These are phyloP conservation scores for Wickerhamomyces canadensis DNA, from an alignment of 805 yeast genomes.

Conservation along the genomic window DNA sequence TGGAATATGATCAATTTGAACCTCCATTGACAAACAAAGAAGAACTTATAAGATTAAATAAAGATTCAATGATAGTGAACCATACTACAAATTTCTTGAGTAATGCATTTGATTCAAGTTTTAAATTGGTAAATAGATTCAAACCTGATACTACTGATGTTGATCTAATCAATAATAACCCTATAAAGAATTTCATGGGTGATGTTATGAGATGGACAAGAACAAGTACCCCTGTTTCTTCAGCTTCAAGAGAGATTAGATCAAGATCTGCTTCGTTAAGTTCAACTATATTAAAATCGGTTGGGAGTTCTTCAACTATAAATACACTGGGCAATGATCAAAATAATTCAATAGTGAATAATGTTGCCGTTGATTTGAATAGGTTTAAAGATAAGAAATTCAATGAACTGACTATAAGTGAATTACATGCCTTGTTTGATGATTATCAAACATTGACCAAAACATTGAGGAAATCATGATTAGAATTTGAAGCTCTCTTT, in stretches of 20 bases:
- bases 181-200: constrained; percentile 16
- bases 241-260: constrained; percentile 2
- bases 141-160: constrained; percentile 7
- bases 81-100: constrained; percentile 2
- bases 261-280: constrained; percentile 5
- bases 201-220: constrained; percentile 21
- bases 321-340: not conserved
- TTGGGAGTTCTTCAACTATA: not conserved
- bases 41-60: constrained; percentile 2
- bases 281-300: constrained; percentile 3
- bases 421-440: constrained; percentile 14
- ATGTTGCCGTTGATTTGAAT: constrained; percentile 8
- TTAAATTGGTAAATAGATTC: constrained; percentile 9
- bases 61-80: not conserved
- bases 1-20: constrained; percentile 7
- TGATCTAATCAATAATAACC: constrained; percentile 10
- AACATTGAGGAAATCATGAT: not conserved
- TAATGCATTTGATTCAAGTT: constrained; percentile 12
- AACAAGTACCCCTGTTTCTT: constrained; percentile 2
- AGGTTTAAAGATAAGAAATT: constrained; percentile 13
- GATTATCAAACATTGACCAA: constrained; percentile 13
- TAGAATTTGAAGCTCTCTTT: no score
- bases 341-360: no score
- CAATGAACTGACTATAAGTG: constrained; percentile 12
- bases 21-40: constrained; percentile 11